These are phyloP conservation scores for Eucalyptus tenuipes DNA, from an alignment of 345 rosid genomes.

Conservation along the genomic window DNA sequence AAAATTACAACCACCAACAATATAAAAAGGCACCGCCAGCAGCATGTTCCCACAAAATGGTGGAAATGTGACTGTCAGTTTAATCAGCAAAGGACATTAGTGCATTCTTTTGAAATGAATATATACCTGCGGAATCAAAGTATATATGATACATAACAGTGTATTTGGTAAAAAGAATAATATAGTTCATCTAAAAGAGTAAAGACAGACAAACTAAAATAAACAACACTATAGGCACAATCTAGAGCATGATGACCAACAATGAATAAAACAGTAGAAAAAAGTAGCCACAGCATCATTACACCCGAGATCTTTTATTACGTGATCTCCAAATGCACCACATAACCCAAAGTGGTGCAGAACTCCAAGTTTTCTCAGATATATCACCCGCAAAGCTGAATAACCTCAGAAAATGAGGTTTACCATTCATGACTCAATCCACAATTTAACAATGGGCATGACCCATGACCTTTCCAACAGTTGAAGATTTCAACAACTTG, in stretches of 20 bases:
- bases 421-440: neutral
- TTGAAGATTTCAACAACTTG: neutral
- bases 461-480: neutral
- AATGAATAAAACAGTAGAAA: neutral
- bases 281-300: neutral
- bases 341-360: neutral
- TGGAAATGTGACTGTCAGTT: neutral
- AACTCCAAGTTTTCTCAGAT: neutral
- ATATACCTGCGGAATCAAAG: neutral
- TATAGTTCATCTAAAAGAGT: neutral
- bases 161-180: neutral
- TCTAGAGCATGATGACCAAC: neutral
- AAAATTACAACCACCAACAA: neutral
- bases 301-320: neutral
- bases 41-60: neutral
- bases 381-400: neutral
- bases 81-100: neutral
- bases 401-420: neutral
- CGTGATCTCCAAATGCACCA: neutral
- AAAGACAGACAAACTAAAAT: neutral
- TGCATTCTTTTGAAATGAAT: neutral
- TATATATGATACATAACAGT: neutral
- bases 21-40: neutral
- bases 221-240: neutral
- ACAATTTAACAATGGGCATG: neutral